Conservation (phyloP, 2,329 filamentous ascomycete genomes). For the Venturia nashicola region DNA sequence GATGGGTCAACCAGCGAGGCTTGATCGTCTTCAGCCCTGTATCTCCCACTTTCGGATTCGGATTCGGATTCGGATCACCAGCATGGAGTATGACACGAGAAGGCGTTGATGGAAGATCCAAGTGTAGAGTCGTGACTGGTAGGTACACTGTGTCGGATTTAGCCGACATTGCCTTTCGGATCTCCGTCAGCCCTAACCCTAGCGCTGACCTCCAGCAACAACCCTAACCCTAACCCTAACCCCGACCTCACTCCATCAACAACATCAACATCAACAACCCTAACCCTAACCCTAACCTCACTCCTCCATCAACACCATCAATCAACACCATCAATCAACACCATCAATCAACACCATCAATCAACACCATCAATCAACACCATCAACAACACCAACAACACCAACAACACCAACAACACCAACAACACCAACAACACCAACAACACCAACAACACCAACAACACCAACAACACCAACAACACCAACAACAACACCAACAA, state of each 20-base stretch:
- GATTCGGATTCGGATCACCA: not conserved
- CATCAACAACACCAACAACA: not conserved
- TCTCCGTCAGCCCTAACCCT: not conserved
- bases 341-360: too few relatives aligned
- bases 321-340: not conserved
- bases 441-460: too few relatives aligned
- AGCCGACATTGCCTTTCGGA: not conserved
- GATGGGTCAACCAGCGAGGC: slow-evolving; percentile 9
- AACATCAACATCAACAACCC: too few relatives aligned
- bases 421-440: not conserved
- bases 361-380: not conserved
- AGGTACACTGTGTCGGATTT: too few relatives aligned
- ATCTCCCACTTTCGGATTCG: not conserved
- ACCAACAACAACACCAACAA: not conserved
- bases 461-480: not conserved
- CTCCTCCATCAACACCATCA: not conserved
- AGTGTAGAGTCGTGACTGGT: too few relatives aligned
- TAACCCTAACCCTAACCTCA: not conserved
- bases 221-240: not conserved
- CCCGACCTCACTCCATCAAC: not conserved
- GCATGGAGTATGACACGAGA: not conserved
- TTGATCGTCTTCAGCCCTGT: not conserved
- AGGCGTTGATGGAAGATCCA: not conserved
- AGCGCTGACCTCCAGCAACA: not conserved
- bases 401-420: not conserved